Evolutionary conservation across 177 flowering plant species (phyloP).

Genomic region (Telopea speciosissima): DNA sequence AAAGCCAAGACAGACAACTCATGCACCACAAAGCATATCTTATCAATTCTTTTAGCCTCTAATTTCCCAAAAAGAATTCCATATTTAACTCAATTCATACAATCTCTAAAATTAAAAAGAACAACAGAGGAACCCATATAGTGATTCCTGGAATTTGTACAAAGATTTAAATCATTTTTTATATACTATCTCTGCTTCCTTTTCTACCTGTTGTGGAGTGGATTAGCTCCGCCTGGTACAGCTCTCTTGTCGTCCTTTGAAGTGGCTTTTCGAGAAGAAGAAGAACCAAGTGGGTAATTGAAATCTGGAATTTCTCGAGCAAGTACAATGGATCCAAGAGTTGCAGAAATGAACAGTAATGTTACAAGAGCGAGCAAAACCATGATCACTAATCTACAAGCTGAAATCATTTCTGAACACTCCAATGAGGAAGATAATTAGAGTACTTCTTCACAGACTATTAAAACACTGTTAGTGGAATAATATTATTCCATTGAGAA

Average conservation of each 20-base stretch:
- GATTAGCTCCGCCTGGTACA: conserved; percentile 33
- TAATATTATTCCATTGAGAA: too few relatives aligned
- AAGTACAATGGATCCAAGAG: background rate
- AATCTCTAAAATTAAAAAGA: background rate
- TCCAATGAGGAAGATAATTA: too few relatives aligned
- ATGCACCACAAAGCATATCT: conserved; percentile 2
- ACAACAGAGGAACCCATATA: background rate
- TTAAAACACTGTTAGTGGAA: too few relatives aligned
- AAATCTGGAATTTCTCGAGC: conserved; percentile 7
- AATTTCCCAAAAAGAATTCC: background rate
- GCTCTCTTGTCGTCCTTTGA: conserved; percentile 29
- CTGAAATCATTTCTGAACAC: background rate
- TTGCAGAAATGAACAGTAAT: conserved; percentile 6
- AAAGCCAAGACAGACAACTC: conserved; percentile 19
- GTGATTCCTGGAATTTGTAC: background rate
- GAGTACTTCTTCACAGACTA: too few relatives aligned
- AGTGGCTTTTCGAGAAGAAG: conserved; percentile 5
- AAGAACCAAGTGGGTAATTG: background rate
- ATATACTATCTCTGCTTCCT: too few relatives aligned
- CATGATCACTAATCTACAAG: conserved; percentile 6
- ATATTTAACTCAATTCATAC: conserved; percentile 5
- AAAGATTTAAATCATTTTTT: too few relatives aligned
- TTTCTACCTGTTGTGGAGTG: conserved; percentile 31
- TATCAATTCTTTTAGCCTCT: background rate
- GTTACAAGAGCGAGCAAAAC: background rate